Percentiles rank a stretch among this genome's conserved stretches.
These are phyloP conservation scores for Leucocoprinus leucothites DNA, from an alignment of 768 basidiomycete species.

Conservation along the genomic window DNA sequence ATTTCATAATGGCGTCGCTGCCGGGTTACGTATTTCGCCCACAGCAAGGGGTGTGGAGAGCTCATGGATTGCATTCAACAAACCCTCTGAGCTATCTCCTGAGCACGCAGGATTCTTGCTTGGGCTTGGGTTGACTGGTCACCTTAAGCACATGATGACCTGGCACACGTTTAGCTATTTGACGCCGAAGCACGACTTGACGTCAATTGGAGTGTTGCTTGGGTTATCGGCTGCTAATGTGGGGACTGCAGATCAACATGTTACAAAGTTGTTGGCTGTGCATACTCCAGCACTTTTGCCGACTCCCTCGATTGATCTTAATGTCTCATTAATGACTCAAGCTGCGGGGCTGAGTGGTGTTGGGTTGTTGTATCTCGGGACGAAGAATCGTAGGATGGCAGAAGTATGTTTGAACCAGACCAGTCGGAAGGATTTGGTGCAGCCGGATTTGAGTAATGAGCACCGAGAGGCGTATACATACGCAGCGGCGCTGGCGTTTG, in stretches of 20 bases:
- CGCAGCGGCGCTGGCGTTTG: constrained; percentile 86
- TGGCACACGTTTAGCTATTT: constrained; percentile 97
- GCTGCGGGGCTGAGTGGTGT: constrained; percentile 85
- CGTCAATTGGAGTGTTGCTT: constrained; percentile 88
- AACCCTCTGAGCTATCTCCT: constrained; percentile 84
- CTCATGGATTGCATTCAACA: constrained; percentile 96
- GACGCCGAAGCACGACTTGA: constrained; percentile 94
- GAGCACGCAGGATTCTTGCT: constrained; percentile 97
- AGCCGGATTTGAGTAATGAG: constrained; percentile 82
- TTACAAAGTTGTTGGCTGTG: constrained; percentile 88
- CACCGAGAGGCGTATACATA: constrained; percentile 92
- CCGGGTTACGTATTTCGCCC: constrained; percentile 80
- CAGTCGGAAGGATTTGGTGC: constrained; percentile 69
- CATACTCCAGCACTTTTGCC: constrained; percentile 93
- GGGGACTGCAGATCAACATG: constrained; percentile 80
- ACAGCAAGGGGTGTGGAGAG: constrained; percentile 77
- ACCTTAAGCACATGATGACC: constrained; percentile 83
- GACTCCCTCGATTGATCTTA: constrained; percentile 80
- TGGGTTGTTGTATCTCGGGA: constrained; percentile 88
- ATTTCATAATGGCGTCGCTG: constrained; percentile 96
- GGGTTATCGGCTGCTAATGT: constrained; percentile 92
- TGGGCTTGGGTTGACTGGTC: constrained; percentile 89
- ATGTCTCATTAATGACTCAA: constrained; percentile 87
- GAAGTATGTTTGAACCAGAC: constrained; percentile 89
- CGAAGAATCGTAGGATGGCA: constrained; percentile 85